Percentiles rank a stretch among this genome's conserved stretches.
These are phyloP conservation scores for Leishmania martiniquensis DNA, from an alignment of 208 protist species.

Conservation along the genomic window DNA sequence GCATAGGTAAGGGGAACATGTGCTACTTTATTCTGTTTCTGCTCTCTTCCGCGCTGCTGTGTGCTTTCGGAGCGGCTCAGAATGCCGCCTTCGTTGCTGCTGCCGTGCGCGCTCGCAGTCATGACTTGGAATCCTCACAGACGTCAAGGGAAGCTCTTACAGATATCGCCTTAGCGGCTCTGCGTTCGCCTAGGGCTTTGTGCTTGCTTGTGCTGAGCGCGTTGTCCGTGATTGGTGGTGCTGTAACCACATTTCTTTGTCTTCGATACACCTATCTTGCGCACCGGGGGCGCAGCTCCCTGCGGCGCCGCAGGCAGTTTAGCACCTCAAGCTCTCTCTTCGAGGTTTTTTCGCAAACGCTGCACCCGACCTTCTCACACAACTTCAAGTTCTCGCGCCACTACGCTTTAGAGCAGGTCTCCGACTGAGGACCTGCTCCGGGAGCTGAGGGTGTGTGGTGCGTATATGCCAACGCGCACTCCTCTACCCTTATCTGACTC, in stretches of 20 bases:
- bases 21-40: constrained; percentile 77
- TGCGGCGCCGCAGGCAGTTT: constrained; percentile 32
- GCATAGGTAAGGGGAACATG: constrained; percentile 77
- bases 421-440: neutral
- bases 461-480: neutral
- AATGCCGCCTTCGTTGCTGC: neutral
- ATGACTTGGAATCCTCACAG: neutral
- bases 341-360: constrained; percentile 30
- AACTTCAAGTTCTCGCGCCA: constrained; percentile 3
- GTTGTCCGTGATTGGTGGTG: constrained; percentile 13
- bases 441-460: neutral
- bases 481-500: neutral
- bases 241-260: constrained; percentile 20
- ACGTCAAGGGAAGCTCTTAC: neutral
- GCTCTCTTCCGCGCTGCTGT: constrained; percentile 20
- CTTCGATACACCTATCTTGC: constrained; percentile 25
- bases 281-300: constrained; percentile 18
- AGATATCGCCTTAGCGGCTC: neutral
- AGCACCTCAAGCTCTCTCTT: constrained; percentile 7
- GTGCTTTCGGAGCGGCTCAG: constrained; percentile 1
- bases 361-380: constrained; percentile 26
- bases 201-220: constrained; percentile 12
- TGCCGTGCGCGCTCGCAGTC: neutral
- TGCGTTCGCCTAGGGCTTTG: neutral
- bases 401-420: neutral